phyloP scores from a whole-genome alignment of 192 early-diverging fungal species.

The Entophlyctis luteolus region DNA sequence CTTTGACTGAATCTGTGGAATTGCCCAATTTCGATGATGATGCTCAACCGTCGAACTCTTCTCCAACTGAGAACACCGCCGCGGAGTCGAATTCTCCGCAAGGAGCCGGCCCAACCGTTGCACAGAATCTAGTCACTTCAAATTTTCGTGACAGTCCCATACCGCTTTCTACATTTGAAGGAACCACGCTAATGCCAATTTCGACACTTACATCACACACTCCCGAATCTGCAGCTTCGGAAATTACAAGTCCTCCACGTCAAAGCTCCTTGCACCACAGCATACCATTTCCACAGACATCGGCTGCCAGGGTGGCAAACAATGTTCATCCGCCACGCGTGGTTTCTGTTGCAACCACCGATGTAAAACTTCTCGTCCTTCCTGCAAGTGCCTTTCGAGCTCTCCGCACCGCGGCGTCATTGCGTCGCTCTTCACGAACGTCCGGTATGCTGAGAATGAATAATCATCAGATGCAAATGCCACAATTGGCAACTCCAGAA shows the following conservation, averaged over 20 bases:
- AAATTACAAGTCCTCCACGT: no score
- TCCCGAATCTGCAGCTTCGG: no score
- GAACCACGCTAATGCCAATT: no score
- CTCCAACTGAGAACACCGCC: neutral
- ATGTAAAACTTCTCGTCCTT: conserved; percentile 89
- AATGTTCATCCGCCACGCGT: no score
- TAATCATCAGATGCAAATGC: neutral
- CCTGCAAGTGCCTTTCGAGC: conserved; percentile 86
- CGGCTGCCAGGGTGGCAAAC: no score
- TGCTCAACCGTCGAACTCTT: neutral
- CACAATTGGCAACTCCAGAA: neutral
- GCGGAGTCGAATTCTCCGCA: neutral
- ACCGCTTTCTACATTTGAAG: no score
- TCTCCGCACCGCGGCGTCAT: neutral
- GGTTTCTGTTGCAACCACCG: conserved; percentile 78
- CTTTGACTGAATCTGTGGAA: conserved; percentile 73
- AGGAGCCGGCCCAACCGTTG: neutral
- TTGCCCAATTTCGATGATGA: neutral
- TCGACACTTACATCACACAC: no score
- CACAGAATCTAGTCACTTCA: no score
- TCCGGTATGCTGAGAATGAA: no score
- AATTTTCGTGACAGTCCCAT: no score
- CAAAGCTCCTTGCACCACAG: no score
- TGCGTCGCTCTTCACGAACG: neutral
- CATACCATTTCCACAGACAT: no score